A percentile compares a stretch with the other conserved stretches of the same genome.
These are phyloP conservation scores for Pseudopithomyces chartarum DNA, from an alignment of 2,329 filamentous ascomycete species.

Conservation along the genomic window DNA sequence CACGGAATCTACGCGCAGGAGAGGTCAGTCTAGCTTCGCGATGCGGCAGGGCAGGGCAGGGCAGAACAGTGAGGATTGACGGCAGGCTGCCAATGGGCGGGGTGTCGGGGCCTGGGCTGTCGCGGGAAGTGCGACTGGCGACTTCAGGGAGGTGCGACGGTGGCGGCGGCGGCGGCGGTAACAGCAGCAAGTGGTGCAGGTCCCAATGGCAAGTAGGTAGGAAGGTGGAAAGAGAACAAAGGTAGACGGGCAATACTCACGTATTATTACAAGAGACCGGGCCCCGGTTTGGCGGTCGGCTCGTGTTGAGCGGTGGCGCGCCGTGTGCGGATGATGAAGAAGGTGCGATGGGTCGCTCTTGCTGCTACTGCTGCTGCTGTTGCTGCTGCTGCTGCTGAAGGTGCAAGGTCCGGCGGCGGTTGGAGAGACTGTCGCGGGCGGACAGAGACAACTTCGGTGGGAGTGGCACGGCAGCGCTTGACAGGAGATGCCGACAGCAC, in stretches of 20 bases:
- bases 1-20: conserved; percentile 31
- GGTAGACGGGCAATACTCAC: conserved; percentile 29
- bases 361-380: conserved; percentile 23
- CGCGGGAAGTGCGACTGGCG: neutral
- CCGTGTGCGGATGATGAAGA: conserved; percentile 26
- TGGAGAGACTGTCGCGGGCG: conserved; percentile 31
- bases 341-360: conserved; percentile 35
- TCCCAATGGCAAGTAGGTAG: conserved; percentile 8
- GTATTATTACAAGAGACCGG: conserved; percentile 29
- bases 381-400: no score
- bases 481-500: conserved; percentile 20
- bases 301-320: conserved; percentile 11
- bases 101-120: neutral
- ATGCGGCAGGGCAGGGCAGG: neutral
- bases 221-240: neutral
- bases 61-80: neutral
- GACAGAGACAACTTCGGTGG: conserved; percentile 22
- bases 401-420: conserved; percentile 34
- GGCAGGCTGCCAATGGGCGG: neutral
- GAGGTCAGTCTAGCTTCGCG: conserved; percentile 11
- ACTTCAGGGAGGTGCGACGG: conserved; percentile 11
- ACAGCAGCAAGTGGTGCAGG: conserved; percentile 12
- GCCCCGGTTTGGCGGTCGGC: conserved; percentile 7
- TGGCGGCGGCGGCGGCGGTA: neutral
- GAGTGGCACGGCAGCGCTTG: conserved; percentile 32